Evolutionary conservation across 2,329 filamentous ascomycete species (phyloP).

Genomic region (Apiospora marii): DNA sequence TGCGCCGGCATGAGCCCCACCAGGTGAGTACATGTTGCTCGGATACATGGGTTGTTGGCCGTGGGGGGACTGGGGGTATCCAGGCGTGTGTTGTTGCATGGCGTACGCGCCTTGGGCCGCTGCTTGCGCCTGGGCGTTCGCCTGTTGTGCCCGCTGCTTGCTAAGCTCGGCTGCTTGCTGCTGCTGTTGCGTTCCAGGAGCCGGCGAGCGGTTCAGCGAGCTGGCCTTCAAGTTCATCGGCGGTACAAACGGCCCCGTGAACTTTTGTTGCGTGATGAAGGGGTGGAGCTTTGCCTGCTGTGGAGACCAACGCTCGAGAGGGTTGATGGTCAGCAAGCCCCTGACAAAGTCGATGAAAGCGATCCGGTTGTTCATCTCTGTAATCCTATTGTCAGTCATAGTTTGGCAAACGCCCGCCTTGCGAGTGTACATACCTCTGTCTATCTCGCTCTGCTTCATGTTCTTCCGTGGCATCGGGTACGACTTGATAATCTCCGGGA

Average conservation of each 20-base stretch:
- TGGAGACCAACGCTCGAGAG: slow-evolving; percentile 95
- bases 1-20: slow-evolving; percentile 60
- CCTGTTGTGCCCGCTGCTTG: slow-evolving; percentile 84
- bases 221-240: slow-evolving; percentile 96
- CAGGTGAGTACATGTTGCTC: slow-evolving; percentile 80
- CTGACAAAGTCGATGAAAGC: slow-evolving; percentile 99
- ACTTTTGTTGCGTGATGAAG: slow-evolving; percentile 98
- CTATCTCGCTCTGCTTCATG: slow-evolving; percentile 97
- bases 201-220: slow-evolving; percentile 84
- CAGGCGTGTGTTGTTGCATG: slow-evolving; percentile 48
- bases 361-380: slow-evolving; percentile 98
- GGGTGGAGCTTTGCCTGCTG: slow-evolving; percentile 97
- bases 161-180: slow-evolving; percentile 93
- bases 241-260: slow-evolving; percentile 92
- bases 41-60: slow-evolving; percentile 75
- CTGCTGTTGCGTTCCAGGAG: slow-evolving; percentile 93
- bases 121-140: slow-evolving; percentile 74
- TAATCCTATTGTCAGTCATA: slow-evolving; percentile 32
- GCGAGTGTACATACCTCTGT: slow-evolving; percentile 74
- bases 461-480: slow-evolving; percentile 99
- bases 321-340: slow-evolving; percentile 91
- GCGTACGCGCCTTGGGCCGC: slow-evolving; percentile 72
- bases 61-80: slow-evolving; percentile 53
- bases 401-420: slow-evolving; percentile 20
- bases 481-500: slow-evolving; percentile 96